phyloP scores from a whole-genome alignment of 2,329 filamentous ascomycete genomes.

The Biscogniauxia mediterranea region DNA sequence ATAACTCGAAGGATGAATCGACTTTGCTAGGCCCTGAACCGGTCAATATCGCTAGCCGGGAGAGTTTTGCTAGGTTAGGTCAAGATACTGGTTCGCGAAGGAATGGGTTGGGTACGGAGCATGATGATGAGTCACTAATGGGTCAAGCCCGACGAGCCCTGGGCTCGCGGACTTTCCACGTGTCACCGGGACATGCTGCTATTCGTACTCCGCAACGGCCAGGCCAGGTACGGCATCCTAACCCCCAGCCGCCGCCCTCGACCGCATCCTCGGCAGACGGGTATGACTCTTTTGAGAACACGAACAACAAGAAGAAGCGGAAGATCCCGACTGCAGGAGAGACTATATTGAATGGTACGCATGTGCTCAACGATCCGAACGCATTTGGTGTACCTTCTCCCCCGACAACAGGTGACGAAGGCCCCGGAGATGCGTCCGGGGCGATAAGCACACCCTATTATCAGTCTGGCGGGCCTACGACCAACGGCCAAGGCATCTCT shows the following conservation, averaged over 20 bases:
- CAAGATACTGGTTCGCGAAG: slow-evolving; percentile 37
- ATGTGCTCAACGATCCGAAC: slow-evolving; percentile 38
- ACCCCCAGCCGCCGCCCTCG: slow-evolving; percentile 61
- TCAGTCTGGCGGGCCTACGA: slow-evolving; percentile 50
- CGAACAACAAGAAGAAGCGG: slow-evolving; percentile 98
- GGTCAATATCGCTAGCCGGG: slow-evolving; percentile 27
- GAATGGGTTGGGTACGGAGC: slow-evolving; percentile 24
- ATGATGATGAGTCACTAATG: slow-evolving; percentile 23
- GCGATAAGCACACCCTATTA: slow-evolving; percentile 37
- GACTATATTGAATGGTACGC: slow-evolving; percentile 47
- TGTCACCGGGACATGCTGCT: slow-evolving; percentile 42
- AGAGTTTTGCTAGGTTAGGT: slow-evolving; percentile 32
- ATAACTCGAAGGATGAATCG: slow-evolving; percentile 52
- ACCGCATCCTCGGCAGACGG: slow-evolving; percentile 74
- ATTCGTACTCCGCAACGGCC: slow-evolving; percentile 43
- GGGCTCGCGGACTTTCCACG: slow-evolving; percentile 46
- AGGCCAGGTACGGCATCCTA: slow-evolving; percentile 44
- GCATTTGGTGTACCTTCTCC: slow-evolving; percentile 33
- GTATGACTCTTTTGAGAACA: slow-evolving; percentile 97
- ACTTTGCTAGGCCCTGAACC: slow-evolving; percentile 31
- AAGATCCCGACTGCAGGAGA: slow-evolving; percentile 92
- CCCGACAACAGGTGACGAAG: slow-evolving; percentile 35
- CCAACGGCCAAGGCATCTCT: slow-evolving; percentile 69
- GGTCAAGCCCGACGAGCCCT: slow-evolving; percentile 30
- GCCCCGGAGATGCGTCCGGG: slow-evolving; percentile 31